Conservation (phyloP, 352 stramenopile genomes). For the Globisporangium middletonii region DNA sequence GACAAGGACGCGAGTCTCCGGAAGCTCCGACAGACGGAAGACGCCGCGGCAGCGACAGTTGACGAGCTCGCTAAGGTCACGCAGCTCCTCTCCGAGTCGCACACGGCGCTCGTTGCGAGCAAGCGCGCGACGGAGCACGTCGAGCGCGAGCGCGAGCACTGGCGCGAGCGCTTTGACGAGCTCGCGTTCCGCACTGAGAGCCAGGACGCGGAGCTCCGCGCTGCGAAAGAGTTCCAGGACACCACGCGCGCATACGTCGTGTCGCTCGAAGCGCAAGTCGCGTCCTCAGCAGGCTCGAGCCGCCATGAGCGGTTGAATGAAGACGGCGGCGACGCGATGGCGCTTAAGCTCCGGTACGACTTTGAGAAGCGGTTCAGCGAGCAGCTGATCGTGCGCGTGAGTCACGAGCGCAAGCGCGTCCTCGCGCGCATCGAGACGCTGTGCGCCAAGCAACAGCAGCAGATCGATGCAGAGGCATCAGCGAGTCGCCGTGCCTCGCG, state of each 20-base stretch:
- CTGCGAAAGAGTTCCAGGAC: slow-evolving; percentile 26
- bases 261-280: slow-evolving; percentile 17
- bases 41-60: slow-evolving; percentile 20
- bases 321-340: slow-evolving; percentile 9
- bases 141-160: slow-evolving; percentile 27
- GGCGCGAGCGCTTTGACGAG: slow-evolving; percentile 31
- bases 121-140: slow-evolving; percentile 22
- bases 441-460: slow-evolving; percentile 14
- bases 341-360: slow-evolving; percentile 33
- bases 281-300: too few relatives aligned
- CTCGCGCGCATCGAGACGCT: slow-evolving; percentile 46
- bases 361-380: slow-evolving; percentile 48
- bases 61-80: slow-evolving; percentile 37
- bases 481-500: background rate
- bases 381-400: slow-evolving; percentile 47
- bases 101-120: slow-evolving; percentile 30
- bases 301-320: too few relatives aligned
- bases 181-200: slow-evolving; percentile 34
- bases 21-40: slow-evolving; percentile 25
- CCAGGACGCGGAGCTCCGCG: slow-evolving; percentile 24
- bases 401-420: slow-evolving; percentile 45
- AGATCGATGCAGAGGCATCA: slow-evolving; percentile 4
- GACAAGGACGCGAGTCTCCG: slow-evolving; percentile 26
- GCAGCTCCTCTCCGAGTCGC: slow-evolving; percentile 44
- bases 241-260: slow-evolving; percentile 21